These are phyloP conservation scores for Lactarius sp. DNA, from an alignment of 768 basidiomycete species.

Conservation along the genomic window DNA sequence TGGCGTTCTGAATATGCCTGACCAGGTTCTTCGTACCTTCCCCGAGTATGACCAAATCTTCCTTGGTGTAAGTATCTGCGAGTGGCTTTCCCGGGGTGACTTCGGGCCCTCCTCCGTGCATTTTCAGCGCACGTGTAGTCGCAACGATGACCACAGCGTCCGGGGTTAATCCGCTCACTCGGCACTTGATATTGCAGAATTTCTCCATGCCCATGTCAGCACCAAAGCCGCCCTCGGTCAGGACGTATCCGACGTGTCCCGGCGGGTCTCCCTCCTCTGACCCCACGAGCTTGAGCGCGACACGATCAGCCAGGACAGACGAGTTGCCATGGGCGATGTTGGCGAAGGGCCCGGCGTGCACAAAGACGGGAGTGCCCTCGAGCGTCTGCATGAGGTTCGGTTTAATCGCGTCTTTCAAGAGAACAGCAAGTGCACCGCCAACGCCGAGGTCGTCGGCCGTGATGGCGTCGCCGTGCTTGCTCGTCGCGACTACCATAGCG, in stretches of 20 bases:
- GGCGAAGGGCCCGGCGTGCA: slow-evolving; percentile 97
- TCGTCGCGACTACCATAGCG: slow-evolving; percentile 94
- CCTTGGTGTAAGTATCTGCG: slow-evolving; percentile 89
- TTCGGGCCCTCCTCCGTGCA: slow-evolving; percentile 98
- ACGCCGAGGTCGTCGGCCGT: slow-evolving; percentile 97
- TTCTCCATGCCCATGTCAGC: slow-evolving; percentile 99
- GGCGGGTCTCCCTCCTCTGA: slow-evolving; percentile 84
- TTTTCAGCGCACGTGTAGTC: slow-evolving; percentile 95
- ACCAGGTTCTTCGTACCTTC: slow-evolving; percentile 91
- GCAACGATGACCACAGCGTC: slow-evolving; percentile 96
- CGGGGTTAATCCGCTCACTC: slow-evolving; percentile 85
- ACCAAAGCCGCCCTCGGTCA: slow-evolving; percentile 98
- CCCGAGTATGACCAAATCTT: slow-evolving; percentile 83
- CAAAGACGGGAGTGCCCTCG: slow-evolving; percentile 97
- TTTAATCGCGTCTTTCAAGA: slow-evolving; percentile 99
- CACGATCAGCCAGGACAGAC: slow-evolving; percentile 94
- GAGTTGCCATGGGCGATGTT: slow-evolving; percentile 99
- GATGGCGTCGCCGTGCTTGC: slow-evolving; percentile 84
- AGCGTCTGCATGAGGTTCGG: slow-evolving; percentile 99
- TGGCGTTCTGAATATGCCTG: slow-evolving; percentile 90
- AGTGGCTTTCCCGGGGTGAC: slow-evolving; percentile 94
- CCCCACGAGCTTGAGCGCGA: slow-evolving; percentile 95
- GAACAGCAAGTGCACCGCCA: slow-evolving; percentile 89
- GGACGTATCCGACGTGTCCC: slow-evolving; percentile 85
- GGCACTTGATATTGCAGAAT: slow-evolving; percentile 99